Conservation (phyloP, 345 rosid genomes). For the Hypericum perforatum region DNA sequence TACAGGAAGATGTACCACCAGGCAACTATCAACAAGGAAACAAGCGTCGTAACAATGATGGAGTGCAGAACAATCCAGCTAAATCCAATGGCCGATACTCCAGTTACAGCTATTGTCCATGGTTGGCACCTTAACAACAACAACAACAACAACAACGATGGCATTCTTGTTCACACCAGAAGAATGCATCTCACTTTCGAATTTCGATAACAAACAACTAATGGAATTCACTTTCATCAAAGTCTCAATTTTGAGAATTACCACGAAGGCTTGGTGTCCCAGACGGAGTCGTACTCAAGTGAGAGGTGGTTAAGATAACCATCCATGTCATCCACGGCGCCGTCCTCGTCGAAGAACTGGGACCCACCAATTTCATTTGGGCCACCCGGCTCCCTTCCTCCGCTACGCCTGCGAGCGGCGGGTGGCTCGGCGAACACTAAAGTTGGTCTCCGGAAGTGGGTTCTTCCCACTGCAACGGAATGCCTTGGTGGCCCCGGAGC, state of each 20-base stretch:
- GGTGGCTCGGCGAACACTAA: no score
- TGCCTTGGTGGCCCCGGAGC: neutral
- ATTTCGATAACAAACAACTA: no score
- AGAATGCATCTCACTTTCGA: no score
- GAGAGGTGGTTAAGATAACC: slow-evolving; percentile 76
- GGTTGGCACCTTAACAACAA: slow-evolving; percentile 80
- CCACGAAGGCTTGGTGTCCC: slow-evolving; percentile 98
- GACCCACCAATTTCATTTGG: slow-evolving; percentile 16
- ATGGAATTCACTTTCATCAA: no score
- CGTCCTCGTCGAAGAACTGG: slow-evolving; percentile 53
- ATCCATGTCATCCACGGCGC: slow-evolving; percentile 73
- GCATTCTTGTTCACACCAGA: no score
- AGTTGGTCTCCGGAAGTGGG: neutral
- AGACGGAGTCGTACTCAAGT: slow-evolving; percentile 92
- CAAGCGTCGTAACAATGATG: slow-evolving; percentile 35
- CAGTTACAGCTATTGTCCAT: slow-evolving; percentile 78
- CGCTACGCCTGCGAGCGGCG: no score
- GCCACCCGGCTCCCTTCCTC: no score
- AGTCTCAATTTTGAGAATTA: slow-evolving; percentile 11
- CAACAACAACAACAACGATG: no score
- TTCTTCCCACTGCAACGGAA: slow-evolving; percentile 8
- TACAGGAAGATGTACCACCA: slow-evolving; percentile 94
- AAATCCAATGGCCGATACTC: slow-evolving; percentile 38
- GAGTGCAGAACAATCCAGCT: slow-evolving; percentile 74
- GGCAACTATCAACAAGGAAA: slow-evolving; percentile 29